Evolutionary conservation across 2,329 filamentous ascomycete species (phyloP), one percentile per base, ranked within the genome.

Genomic region (Fusarium clavum): DNA sequence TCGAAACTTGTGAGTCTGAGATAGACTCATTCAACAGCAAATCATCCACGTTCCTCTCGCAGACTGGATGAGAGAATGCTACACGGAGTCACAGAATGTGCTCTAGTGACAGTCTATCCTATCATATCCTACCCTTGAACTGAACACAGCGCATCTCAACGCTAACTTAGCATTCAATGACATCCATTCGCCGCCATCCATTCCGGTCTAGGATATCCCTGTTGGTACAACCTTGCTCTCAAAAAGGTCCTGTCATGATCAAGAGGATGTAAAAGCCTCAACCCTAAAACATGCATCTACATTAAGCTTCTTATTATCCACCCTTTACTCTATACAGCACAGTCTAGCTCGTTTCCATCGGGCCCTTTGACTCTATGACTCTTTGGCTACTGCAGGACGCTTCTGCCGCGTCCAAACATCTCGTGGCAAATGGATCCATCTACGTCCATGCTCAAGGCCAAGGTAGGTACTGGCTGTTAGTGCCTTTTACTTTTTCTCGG

Each of bases 261-360:
- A 48, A 62, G 38, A 64, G 52, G 54, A 45, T 30, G 30, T 61
- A 61, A 72, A 72, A 48, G 51, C 51, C 69, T 58, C 66, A 68
- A 53, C 54, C 30, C 64, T 61, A 71, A 72, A 67, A 56, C 69
- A 67, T 72, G 65, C 69, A 72, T 72, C 52, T 41, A 63, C 57
- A 40, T 72, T 70, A 72, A 70, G 70, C 69, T 72, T 72, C 66
- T 70, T 68, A 34, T 58, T 63, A 60, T 60, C 51, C 61, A 61
- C 63, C 49, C 40, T 40, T 38, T 38, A 38, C 34, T 38, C 34
- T 38, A 11, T 52, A 48, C 32, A 40, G 29, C 47, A 49, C 41
- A 38, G 6, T 22, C 30, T 38, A 51, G 51, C 56, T 49, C 25
- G 52, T 46, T 60, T 41, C 38, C 59, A 64, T 46, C 32, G 13